Base-by-base conservation (phyloP, 106 monocot genomes). In the Alisma plantagoaquatica region DNA sequence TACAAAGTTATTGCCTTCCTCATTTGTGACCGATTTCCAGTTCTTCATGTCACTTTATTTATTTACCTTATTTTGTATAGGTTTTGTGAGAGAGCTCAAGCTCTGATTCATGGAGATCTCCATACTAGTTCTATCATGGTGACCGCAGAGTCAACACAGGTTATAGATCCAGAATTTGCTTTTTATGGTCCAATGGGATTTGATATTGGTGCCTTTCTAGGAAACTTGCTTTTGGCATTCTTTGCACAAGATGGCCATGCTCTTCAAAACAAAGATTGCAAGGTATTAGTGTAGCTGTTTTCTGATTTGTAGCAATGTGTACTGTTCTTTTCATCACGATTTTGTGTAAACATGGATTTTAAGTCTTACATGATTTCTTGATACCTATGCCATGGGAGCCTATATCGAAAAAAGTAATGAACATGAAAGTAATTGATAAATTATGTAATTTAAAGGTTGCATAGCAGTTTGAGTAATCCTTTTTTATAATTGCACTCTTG, bases 121-220 rank as follows among this genome's bases (percentile, higher is more conserved):
- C 96, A 89, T 66, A 98, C 89, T 53, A 78, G 89, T 54, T 90
- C 96, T 15, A 35, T 98, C 38, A 98, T 98, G 88, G 89, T 90
- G 65, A 98, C 96, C 15, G 31, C 14, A 24, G 74, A 85, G 57
- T 98, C 96, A 28, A 98, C 89, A 17, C 89, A 98, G 46, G 89
- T 98, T 22, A 89, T 90, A 31, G 89, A 98, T 74, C 89, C 96
- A 28, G 96, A 98, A 61, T 98, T 98, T 77, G 78, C 84, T 41
- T 98, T 98, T 54, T 90, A 89, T 70, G 96, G 88, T 20, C 96
- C 96, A 28, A 98, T 98, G 96, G 88, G 96, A 6, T 98, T 76
- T 77, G 96, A 98, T 50, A 82, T 89, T 50, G 96, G 96, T 46
- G 96, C 96, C n/a, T 79, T 72, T 63, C 26, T 98, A 7, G 96